phyloP scores from a whole-genome alignment of 805 yeast species.

The Hanseniaspora meyeri region DNA sequence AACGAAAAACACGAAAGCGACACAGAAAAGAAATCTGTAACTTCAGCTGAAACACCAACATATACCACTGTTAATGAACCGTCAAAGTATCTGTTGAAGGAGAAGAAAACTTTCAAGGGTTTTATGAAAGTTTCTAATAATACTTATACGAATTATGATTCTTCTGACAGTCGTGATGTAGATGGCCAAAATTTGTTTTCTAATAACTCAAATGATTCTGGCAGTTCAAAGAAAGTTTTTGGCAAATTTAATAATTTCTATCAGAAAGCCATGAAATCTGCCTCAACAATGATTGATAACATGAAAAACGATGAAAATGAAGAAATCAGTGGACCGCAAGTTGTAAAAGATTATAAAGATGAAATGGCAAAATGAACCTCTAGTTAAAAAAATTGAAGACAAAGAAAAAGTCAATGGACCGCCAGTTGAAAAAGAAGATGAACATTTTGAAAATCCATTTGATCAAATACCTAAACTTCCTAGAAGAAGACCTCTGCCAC shows the following conservation, averaged over 20 bases:
- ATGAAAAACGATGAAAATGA: constrained; percentile 14
- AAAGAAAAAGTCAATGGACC: background rate
- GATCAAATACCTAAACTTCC: constrained; percentile 2
- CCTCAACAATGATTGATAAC: constrained; percentile 4
- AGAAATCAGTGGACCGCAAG: background rate
- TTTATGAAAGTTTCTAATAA: background rate
- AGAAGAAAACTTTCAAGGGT: constrained; percentile 10
- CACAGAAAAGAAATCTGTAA: background rate
- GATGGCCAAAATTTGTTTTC: background rate
- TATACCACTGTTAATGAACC: background rate
- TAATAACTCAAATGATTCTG: constrained; percentile 19
- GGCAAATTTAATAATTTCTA: constrained; percentile 63
- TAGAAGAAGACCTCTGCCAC: constrained; percentile 24
- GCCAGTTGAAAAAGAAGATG: background rate
- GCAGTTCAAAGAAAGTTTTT: constrained; percentile 30
- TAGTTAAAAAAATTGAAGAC: no score
- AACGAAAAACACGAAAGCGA: background rate
- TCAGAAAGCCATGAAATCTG: constrained; percentile 33
- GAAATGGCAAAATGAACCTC: no score
- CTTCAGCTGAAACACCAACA: background rate
- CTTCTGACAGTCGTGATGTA: background rate
- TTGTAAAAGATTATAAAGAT: background rate
- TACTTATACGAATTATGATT: background rate
- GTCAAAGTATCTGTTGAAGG: background rate
- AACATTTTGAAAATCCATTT: background rate